Percentiles rank a stretch among this genome's conserved stretches.
Conservation (phyloP, 2,329 filamentous ascomycete genomes). For the Graphiopsis chlorocephala region DNA sequence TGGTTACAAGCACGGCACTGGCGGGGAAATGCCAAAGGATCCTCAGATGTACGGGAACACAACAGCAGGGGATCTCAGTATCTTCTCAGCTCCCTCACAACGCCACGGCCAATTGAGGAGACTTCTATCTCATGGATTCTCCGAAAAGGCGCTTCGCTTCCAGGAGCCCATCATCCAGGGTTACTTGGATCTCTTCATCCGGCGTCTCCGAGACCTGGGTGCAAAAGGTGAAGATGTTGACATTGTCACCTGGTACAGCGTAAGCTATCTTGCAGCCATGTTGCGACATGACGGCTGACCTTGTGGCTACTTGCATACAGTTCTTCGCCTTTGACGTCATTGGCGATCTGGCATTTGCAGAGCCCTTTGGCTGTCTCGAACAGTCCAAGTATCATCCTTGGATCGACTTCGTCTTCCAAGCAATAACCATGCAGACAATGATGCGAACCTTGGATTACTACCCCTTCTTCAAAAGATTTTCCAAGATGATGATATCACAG, state of each 20-base stretch:
- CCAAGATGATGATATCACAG: conserved; percentile 5
- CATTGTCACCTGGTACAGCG: background rate
- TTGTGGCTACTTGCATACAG: background rate
- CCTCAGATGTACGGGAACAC: background rate
- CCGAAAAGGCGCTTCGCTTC: background rate
- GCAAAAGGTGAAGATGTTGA: background rate
- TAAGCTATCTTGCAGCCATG: background rate
- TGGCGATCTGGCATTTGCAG: conserved; percentile 32
- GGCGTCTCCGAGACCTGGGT: background rate
- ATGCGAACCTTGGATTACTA: background rate
- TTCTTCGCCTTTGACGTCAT: conserved; percentile 27
- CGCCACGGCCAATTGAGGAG: background rate
- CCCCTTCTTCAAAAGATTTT: conserved; percentile 8
- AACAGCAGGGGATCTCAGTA: background rate
- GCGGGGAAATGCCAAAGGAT: background rate
- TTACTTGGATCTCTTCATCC: background rate
- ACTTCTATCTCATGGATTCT: background rate
- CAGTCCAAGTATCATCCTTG: conserved; percentile 28
- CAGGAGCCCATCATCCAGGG: background rate
- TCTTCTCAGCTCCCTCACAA: background rate
- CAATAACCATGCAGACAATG: background rate
- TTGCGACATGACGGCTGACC: background rate
- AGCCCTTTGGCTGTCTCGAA: conserved; percentile 31
- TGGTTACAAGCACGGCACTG: background rate
- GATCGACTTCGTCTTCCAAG: conserved; percentile 21